Evolutionary conservation across 2,329 filamentous ascomycete genomes (phyloP), one percentile per base, ranked within the genome.

Genomic region (Emericellopsis atlantica): DNA sequence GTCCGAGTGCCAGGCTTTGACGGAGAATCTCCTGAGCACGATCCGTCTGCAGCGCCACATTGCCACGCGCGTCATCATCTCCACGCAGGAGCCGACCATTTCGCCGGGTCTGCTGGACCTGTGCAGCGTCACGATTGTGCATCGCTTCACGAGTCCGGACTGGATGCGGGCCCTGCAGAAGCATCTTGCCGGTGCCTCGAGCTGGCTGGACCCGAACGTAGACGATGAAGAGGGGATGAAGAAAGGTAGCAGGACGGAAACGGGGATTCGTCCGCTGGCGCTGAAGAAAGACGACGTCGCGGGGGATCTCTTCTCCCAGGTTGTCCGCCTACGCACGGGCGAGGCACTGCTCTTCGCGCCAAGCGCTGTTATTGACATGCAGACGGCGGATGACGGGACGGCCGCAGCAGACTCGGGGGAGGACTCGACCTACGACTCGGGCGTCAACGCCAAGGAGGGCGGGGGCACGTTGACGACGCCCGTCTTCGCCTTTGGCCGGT

Each of bases 41-140:
- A 81, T 90, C 47, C 72, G 84, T 0, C 65, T 81, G 15, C 83
- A 90, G 55, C 76, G 83, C 0, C 84, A 90, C 51, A 58, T 78
- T 1, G 83, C 70, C 1, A 67, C 72, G 0, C 70, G 84, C 1
- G 66, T 88, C 5, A 54, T 90, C 34, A 79, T 90, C 26, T 79
- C 82, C 0, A 90, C 84, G 0, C 83, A 92, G 52, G 84, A 90
- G 50, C 84, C 84, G 0, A 85, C 81, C 0, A 68, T 89, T 4
- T 80, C 79, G 0, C 74, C 77, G 0, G 67, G 70, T 14, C 67
- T 92, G 0, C 66, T 90, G 0, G 81, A 86, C 40, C 63, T 90
- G 0, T 87, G 79, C 54, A 79, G 75, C 1, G 61, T 84, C n/a
- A 82, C 76, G 0, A 67, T 88, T 14, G 76, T 88, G 0, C 83